phyloP scores from a whole-genome alignment of 1,284 basidiomycete genomes.

The Golubevia sp. region DNA sequence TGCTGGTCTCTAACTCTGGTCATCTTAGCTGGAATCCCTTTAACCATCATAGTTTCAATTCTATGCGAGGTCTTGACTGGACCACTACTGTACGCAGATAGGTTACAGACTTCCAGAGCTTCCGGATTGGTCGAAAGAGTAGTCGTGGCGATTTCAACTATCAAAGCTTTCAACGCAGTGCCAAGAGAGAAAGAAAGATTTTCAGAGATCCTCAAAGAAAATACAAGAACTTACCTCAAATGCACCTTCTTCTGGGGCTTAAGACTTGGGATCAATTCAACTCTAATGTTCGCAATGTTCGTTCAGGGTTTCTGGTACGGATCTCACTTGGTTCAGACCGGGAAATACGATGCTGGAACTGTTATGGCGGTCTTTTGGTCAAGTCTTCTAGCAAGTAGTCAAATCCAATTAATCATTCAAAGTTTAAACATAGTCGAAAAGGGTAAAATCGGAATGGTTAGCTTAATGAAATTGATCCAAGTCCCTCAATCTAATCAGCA shows the following conservation, averaged over 20 bases:
- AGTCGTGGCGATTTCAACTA: slow-evolving; percentile 79
- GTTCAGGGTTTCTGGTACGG: slow-evolving; percentile 98
- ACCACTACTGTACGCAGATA: slow-evolving; percentile 74
- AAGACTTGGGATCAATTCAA: slow-evolving; percentile 72
- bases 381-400: slow-evolving; percentile 82
- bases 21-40: slow-evolving; percentile 86
- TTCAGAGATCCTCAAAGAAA: slow-evolving; percentile 65
- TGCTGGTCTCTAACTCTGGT: slow-evolving; percentile 86
- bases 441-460: slow-evolving; percentile 81
- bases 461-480: slow-evolving; percentile 71
- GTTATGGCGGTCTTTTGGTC: slow-evolving; percentile 98
- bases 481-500: slow-evolving; percentile 54
- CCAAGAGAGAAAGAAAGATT: slow-evolving; percentile 69
- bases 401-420: slow-evolving; percentile 83
- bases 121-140: slow-evolving; percentile 81
- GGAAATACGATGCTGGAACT: slow-evolving; percentile 72
- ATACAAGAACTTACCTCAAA: slow-evolving; percentile 64
- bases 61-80: slow-evolving; percentile 69
- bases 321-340: slow-evolving; percentile 77
- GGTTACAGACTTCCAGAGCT: slow-evolving; percentile 72
- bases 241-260: slow-evolving; percentile 78
- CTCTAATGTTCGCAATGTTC: slow-evolving; percentile 83
- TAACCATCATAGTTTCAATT: slow-evolving; percentile 76
- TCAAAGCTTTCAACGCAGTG: slow-evolving; percentile 93
- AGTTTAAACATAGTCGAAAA: slow-evolving; percentile 78